Conservation (phyloP, 2,329 filamentous ascomycete species). For the Sporothrix sp. region DNA sequence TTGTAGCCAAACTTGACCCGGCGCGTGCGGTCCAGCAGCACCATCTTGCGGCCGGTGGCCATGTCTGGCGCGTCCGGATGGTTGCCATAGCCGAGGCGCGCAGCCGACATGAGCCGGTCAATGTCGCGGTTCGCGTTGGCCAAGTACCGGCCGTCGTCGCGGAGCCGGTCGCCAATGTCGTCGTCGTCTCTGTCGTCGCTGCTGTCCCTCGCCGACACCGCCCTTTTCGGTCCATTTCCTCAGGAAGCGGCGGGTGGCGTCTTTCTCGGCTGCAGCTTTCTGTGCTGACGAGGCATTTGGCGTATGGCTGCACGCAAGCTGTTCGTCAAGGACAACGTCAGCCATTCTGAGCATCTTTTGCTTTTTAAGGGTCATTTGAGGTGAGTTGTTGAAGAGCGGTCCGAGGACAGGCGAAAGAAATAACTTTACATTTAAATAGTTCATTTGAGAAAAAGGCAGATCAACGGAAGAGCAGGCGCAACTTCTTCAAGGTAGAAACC, state of each 20-base stretch:
- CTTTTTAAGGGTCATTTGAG: not conserved
- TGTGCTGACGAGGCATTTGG: not conserved
- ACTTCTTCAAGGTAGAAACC: no score
- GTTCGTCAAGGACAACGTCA: conserved; percentile 14
- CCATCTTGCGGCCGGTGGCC: conserved; percentile 1
- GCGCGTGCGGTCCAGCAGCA: conserved; percentile 17
- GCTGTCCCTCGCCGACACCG: not conserved
- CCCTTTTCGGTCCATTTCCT: conserved; percentile 11
- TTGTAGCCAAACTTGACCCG: conserved; percentile 15
- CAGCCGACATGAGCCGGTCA: conserved; percentile 1
- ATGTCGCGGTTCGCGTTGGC: conserved; percentile 15
- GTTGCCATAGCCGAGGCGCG: not conserved
- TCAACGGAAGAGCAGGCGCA: no score
- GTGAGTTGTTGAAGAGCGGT: not conserved
- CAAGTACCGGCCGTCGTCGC: not conserved
- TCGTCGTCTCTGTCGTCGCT: not conserved
- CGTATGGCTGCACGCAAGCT: not conserved
- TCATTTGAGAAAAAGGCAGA: no score
- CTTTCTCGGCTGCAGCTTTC: not conserved
- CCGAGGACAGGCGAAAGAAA: not conserved
- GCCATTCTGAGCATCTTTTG: no score
- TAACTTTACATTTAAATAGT: not conserved
- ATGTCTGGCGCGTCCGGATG: not conserved
- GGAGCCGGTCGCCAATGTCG: conserved; percentile 7
- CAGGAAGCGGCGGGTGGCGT: not conserved